A percentile compares a stretch with the other conserved stretches of the same genome.
Conservation (phyloP, 1,139 yeast genomes). For the Wickerhamomyces sp. region DNA sequence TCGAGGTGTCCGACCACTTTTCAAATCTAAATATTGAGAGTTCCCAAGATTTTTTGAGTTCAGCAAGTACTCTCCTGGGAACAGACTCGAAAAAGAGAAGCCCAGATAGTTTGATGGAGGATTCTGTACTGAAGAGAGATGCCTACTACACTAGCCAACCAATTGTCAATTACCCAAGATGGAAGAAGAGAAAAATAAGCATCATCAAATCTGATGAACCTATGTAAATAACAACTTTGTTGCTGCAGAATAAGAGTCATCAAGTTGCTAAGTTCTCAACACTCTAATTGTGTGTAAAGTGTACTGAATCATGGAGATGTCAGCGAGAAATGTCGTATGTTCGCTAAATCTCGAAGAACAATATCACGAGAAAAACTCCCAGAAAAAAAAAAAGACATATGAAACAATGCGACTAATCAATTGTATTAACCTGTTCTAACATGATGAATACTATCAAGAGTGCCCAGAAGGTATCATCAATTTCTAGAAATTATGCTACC, state of each 20-base stretch:
- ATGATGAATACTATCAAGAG: not conserved
- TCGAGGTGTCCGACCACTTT: slow-evolving; percentile 6
- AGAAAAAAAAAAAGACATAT: not conserved
- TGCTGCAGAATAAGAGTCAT: too few relatives aligned
- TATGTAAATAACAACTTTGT: too few relatives aligned
- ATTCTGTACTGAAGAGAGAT: not conserved
- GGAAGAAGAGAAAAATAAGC: slow-evolving; percentile 8
- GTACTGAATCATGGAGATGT: too few relatives aligned
- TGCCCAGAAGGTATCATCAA: not conserved
- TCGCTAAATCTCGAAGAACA: too few relatives aligned
- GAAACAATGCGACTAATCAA: not conserved
- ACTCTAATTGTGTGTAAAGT: too few relatives aligned
- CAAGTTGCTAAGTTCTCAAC: too few relatives aligned
- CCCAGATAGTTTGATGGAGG: slow-evolving; percentile 1
- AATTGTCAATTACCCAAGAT: slow-evolving; percentile 9
- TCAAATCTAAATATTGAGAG: slow-evolving; percentile 7
- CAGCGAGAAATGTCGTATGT: too few relatives aligned
- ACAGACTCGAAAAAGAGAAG: slow-evolving; percentile 2
- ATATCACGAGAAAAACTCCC: not conserved
- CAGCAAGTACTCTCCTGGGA: not conserved
- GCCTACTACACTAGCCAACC: slow-evolving; percentile 14
- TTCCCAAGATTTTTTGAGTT: slow-evolving; percentile 5
- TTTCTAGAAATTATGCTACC: not conserved
- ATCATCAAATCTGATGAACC: not conserved
- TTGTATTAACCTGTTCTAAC: too few relatives aligned